These are phyloP conservation scores for Epichloe sp. DNA, from an alignment of 2,329 filamentous ascomycete species.

Conservation along the genomic window DNA sequence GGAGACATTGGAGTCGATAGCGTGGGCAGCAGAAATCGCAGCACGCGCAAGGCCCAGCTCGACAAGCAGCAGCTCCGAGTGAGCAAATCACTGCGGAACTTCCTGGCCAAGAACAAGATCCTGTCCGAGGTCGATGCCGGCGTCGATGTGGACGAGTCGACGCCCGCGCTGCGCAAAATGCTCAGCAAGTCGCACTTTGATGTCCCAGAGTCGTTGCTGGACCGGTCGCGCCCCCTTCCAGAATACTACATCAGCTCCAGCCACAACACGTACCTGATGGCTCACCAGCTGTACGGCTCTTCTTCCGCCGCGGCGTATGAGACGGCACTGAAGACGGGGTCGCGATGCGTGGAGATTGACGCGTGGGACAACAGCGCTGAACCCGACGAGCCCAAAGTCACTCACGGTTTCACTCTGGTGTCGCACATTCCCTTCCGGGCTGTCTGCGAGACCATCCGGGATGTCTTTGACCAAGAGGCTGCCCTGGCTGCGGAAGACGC, in stretches of 20 bases:
- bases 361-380: slow-evolving; percentile 55
- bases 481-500: slow-evolving; percentile 23
- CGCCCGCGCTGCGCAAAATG: slow-evolving; percentile 33
- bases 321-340: slow-evolving; percentile 46
- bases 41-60: slow-evolving; percentile 32
- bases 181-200: slow-evolving; percentile 44
- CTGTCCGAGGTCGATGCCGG: slow-evolving; percentile 35
- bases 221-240: slow-evolving; percentile 46
- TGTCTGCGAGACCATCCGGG: slow-evolving; percentile 52
- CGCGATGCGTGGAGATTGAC: slow-evolving; percentile 61
- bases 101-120: slow-evolving; percentile 39
- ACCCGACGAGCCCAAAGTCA: slow-evolving; percentile 53
- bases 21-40: slow-evolving; percentile 48
- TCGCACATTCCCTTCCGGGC: slow-evolving; percentile 51
- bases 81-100: slow-evolving; percentile 43
- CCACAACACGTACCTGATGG: slow-evolving; percentile 61
- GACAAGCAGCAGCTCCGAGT: slow-evolving; percentile 43
- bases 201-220: slow-evolving; percentile 40
- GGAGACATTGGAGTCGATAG: slow-evolving; percentile 23
- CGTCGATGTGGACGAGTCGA: slow-evolving; percentile 26
- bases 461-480: slow-evolving; percentile 46
- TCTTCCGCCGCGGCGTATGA: slow-evolving; percentile 52
- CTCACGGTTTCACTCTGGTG: slow-evolving; percentile 56
- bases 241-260: slow-evolving; percentile 63
- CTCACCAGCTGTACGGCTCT: slow-evolving; percentile 53